Evolutionary conservation across 108 stramenopile species (phyloP), one percentile per base, ranked within the genome.

Genomic region (Aureococcus anophagefferens): DNA sequence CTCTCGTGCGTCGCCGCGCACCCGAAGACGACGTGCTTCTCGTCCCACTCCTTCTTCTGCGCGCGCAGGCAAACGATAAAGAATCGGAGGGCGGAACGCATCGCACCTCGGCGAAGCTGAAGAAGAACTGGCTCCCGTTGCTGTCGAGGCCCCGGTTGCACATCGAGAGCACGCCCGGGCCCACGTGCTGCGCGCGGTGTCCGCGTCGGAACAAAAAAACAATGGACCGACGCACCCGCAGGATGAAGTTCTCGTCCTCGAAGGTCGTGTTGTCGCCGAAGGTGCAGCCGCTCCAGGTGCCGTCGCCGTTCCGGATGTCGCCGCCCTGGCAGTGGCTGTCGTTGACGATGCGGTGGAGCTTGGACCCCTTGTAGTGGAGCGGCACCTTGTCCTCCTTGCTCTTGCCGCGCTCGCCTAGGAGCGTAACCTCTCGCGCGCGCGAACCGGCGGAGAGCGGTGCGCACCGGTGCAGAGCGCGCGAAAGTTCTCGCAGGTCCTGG

Each of bases 61-160:
- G n/a, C n/a, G n/a, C n/a, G n/a, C n/a, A n/a, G n/a, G n/a, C n/a
- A n/a, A n/a, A n/a, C n/a, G n/a, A n/a, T n/a, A n/a, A n/a, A n/a
- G n/a, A 68, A 0, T 77, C 81, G 33, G 80, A 83, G 33, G 80
- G 79, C 35, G 80, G 79, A 30, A 82, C 79, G 63, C 84, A 85
- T 30, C 81, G 79, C 11, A 78, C 79, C 33, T 34, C 44, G 36
- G 76, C 80, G 37, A 84, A 85, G 69, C 76, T 81, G 73, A 86
- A 76, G 76, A 86, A 86, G 72, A 86, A 86, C 78, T 86, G 85
- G 4, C 75, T 77, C 5, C 85, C 85, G 72, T 86, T 86, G 9
- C 84, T 85, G 82, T 44, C 40, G 9, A 44, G 13, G 9, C 40
- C 40, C 9, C 40, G 40, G 40, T 44, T 44, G 40, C 84, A 84